These are phyloP conservation scores for Colletotrichum zoysiae DNA, from an alignment of 2,329 filamentous ascomycete genomes.

Conservation along the genomic window DNA sequence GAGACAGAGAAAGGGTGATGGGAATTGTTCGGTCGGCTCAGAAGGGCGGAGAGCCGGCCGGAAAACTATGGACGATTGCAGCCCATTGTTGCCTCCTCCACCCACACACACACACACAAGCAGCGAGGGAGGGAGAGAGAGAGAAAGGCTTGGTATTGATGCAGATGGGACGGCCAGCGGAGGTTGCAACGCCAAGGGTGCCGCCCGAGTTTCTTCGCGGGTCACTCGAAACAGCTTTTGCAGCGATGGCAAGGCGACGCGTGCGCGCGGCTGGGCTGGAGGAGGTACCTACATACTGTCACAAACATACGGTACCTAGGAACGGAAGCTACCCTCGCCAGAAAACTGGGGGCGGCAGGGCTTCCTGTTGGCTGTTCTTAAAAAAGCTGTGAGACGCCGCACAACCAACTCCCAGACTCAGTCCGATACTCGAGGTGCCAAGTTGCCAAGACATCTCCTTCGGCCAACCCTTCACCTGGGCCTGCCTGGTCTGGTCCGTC, in stretches of 20 bases:
- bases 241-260: not conserved
- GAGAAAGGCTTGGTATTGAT: not conserved
- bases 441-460: constrained; percentile 38
- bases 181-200: constrained; percentile 35
- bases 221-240: constrained; percentile 14
- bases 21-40: not conserved
- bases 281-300: not conserved
- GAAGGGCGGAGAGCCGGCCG: not conserved
- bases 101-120: no score
- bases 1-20: not conserved
- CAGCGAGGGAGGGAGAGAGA: not conserved
- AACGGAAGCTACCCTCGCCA: not conserved
- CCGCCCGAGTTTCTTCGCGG: constrained; percentile 17
- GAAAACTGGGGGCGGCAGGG: constrained; percentile 3
- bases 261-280: no score
- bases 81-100: not conserved
- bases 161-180: constrained; percentile 24
- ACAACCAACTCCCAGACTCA: constrained; percentile 40
- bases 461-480: constrained; percentile 9
- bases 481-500: not conserved
- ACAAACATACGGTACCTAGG: not conserved
- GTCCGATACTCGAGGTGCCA: constrained; percentile 40
- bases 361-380: constrained; percentile 32
- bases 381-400: constrained; percentile 42
- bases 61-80: not conserved